Base-by-base conservation (phyloP, 148 eudicot species). In the Diospyros lotus region DNA sequence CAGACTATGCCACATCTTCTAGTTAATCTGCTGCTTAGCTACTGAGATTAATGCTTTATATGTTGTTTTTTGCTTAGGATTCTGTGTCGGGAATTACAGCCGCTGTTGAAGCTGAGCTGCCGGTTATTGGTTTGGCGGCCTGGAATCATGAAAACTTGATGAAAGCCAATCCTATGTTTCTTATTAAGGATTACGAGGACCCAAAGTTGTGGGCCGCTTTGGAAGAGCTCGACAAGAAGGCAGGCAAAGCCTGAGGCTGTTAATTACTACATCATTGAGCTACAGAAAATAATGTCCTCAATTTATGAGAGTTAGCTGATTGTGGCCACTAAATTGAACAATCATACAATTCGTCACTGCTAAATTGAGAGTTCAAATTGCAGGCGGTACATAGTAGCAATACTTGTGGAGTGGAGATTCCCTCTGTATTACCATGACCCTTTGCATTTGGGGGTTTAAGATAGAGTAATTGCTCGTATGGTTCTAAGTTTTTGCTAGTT, bases 31-130 rank as follows among this genome's bases (percentile, higher is more conserved):
- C 9, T n/a, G 17, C 43, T 12, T 18, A 4, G 2, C 4, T n/a
- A 1, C 12, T 6, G 9, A 28, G 38, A 9, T 59, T 77, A 41
- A 2, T 4, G 4, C 51, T 71, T 61, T 13, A 51, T 6, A 54
- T 51, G 55, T 78, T 65, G n/a, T 48, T 62, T 74, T 41, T 41
- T 66, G 28, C 65, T 43, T 67, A 91, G 98, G 98, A 94, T 78
- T 94, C 97, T 58, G 88, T 83, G 48, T 94, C 98, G 38, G 97
- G 98, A 68, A 94, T 90, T 63, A 90, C 77, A 84, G 98, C 97
- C 46, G 98, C 97, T 13, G 93, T 91, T 8, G 97, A 92, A 12
- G 97, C 98, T 58, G 96, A 97, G 72, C 88, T 91, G 89, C 98
- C 98, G 6, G 97, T 94, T 45, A 80, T 94, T 55, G 98, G 97